Percentiles rank a stretch among this genome's conserved stretches.
Evolutionary conservation across 2,329 filamentous ascomycete species (phyloP).

Genomic region (Graphilbum fragrans): DNA sequence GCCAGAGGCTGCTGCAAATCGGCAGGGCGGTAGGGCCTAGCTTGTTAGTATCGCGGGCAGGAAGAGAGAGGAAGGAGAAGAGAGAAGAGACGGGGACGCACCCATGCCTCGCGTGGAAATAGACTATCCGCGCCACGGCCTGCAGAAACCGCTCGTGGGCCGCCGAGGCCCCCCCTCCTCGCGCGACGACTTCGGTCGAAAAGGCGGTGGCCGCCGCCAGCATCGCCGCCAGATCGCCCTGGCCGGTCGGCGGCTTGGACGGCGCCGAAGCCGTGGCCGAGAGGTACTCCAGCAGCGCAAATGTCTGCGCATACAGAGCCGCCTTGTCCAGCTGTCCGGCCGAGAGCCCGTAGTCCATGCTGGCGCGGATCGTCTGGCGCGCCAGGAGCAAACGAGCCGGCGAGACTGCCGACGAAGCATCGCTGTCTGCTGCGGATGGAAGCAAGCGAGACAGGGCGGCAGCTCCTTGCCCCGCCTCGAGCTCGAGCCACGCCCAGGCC

Average conservation of each 20-base stretch:
- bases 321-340: conserved; percentile 34
- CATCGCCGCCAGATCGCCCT: conserved; percentile 44
- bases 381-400: conserved; percentile 37
- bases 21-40: conserved; percentile 53
- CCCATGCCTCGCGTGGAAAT: conserved; percentile 50
- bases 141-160: conserved; percentile 58
- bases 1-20: conserved; percentile 51
- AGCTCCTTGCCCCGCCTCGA: conserved; percentile 27
- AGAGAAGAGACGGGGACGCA: conserved; percentile 17
- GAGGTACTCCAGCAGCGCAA: conserved; percentile 58
- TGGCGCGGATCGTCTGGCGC: conserved; percentile 37
- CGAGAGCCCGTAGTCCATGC: conserved; percentile 43
- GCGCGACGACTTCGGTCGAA: conserved; percentile 29
- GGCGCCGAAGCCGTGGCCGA: conserved; percentile 21
- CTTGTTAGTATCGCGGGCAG: background rate
- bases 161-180: conserved; percentile 18
- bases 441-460: conserved; percentile 27
- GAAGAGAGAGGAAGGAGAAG: background rate
- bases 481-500: conserved; percentile 56
- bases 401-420: conserved; percentile 10
- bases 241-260: conserved; percentile 27
- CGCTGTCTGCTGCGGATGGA: conserved; percentile 11
- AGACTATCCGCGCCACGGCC: conserved; percentile 52
- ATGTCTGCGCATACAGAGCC: conserved; percentile 44
- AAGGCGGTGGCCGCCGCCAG: conserved; percentile 27